Evolutionary conservation across 257 asterid genomes (phyloP), one percentile per base, ranked within the genome.

Genomic region (Schizonepeta tenuifolia): DNA sequence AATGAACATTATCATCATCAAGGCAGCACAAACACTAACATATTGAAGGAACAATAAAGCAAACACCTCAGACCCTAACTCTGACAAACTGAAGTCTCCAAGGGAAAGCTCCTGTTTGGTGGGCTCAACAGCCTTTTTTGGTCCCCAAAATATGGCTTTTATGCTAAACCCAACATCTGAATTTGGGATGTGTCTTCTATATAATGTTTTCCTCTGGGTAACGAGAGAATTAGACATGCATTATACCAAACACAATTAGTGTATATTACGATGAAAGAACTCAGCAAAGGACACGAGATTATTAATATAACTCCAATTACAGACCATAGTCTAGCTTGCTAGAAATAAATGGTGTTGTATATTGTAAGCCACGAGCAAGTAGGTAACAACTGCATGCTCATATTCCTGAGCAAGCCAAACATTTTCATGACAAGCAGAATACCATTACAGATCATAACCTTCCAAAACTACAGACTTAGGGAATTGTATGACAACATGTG

Each of bases 111-210:
- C 83, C 53, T 70, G 70, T 57, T 84, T 86, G 72, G 87, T 65
- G 38, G 91, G 89, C 76, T 87, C 89, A 44, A 61, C 81, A 1
- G 90, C 81, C 84, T 90, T 87, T 82, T 56, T 91, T 55, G 91
- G 92, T 17, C 89, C 90, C 98, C 98, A 94, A 75, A 88, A 91
- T 71, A 91, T 75, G 66, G 96, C 90, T 59, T 77, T 83, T 70
- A 89, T 75, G 53, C 79, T 79, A 65, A 79, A 80, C 59, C 81
- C 26, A 26, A 80, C 47, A 58, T 63, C 73, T 18, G 80, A 59
- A 65, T 69, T 79, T 65, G 28, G 80, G 35, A 61, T 40, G 66
- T 44, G 55, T 57, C 76, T 49, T 55, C 73, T 63, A 64, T 60
- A 64, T 14, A 82, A 61, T 54, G 78, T 73, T 71, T 83, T 84